These are phyloP conservation scores for Oropetium thomaeum DNA, from an alignment of 176 grass and related monocot species.

Conservation along the genomic window DNA sequence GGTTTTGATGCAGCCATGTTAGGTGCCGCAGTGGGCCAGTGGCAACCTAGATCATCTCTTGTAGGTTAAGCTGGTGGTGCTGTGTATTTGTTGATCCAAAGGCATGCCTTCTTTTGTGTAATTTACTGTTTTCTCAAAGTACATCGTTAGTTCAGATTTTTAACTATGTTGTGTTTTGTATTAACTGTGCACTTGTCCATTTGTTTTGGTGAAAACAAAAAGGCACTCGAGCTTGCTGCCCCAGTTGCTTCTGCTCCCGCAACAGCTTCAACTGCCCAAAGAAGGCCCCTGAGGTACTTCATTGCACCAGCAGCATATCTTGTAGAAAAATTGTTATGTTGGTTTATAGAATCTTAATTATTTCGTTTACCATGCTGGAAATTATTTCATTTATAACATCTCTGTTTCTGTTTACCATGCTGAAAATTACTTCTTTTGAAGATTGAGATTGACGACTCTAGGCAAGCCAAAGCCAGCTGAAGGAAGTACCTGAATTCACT, in stretches of 20 bases:
- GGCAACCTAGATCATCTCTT: not conserved
- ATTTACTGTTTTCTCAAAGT: not conserved
- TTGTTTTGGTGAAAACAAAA: constrained; percentile 27
- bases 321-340: not conserved
- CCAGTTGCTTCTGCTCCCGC: constrained; percentile 46
- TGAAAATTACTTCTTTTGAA: constrained; percentile 38
- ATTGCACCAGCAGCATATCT: not conserved
- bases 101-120: not conserved
- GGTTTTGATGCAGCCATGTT: not conserved
- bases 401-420: not conserved
- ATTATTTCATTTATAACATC: not conserved
- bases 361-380: too few species aligned
- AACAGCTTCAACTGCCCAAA: constrained; percentile 41
- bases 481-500: constrained; percentile 25
- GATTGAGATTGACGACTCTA: constrained; percentile 74
- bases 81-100: not conserved
- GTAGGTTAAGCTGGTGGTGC: not conserved
- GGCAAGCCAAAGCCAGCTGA: constrained; percentile 44
- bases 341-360: not conserved
- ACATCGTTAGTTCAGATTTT: not conserved
- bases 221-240: constrained; percentile 60
- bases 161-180: not conserved
- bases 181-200: constrained; percentile 29
- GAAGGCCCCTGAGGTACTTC: constrained; percentile 66
- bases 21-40: not conserved